Conservation (phyloP, 2,329 filamentous ascomycete genomes). For the Microcyclosporella mali region DNA sequence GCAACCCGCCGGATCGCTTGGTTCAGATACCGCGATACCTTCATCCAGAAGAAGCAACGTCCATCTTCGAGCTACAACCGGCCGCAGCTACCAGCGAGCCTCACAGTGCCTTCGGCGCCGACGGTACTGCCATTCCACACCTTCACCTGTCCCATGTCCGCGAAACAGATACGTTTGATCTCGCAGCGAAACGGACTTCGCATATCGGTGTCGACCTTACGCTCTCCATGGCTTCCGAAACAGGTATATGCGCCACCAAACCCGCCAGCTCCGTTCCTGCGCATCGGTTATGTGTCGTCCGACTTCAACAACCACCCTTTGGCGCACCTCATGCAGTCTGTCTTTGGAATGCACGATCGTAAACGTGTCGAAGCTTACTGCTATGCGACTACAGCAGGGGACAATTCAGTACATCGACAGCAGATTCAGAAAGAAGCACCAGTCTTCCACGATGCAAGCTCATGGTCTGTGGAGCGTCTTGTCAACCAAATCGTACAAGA, state of each 20-base stretch:
- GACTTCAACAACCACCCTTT: slow-evolving; percentile 99
- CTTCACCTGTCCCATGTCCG: slow-evolving; percentile 88
- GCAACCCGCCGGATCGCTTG: slow-evolving; percentile 70
- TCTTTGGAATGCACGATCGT: slow-evolving; percentile 83
- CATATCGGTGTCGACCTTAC: slow-evolving; percentile 84
- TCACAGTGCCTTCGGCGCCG: slow-evolving; percentile 79
- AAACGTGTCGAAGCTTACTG: slow-evolving; percentile 76
- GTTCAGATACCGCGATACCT: slow-evolving; percentile 81
- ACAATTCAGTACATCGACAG: slow-evolving; percentile 78
- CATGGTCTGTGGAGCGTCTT: slow-evolving; percentile 76
- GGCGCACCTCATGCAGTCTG: slow-evolving; percentile 96
- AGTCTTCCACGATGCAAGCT: slow-evolving; percentile 80
- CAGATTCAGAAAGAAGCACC: slow-evolving; percentile 93
- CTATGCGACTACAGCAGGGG: slow-evolving; percentile 89
- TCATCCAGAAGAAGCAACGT: slow-evolving; percentile 56
- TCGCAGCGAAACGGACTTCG: slow-evolving; percentile 90
- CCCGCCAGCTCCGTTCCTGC: slow-evolving; percentile 76
- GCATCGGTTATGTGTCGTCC: slow-evolving; percentile 91
- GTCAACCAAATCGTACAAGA: slow-evolving; percentile 82
- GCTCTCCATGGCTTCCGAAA: slow-evolving; percentile 75
- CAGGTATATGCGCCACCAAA: slow-evolving; percentile 78
- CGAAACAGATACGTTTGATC: slow-evolving; percentile 85
- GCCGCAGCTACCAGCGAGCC: slow-evolving; percentile 63
- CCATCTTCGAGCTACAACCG: slow-evolving; percentile 58
- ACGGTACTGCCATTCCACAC: slow-evolving; percentile 97